A percentile compares a stretch with the other conserved stretches of the same genome.
These are phyloP conservation scores for Yarrowia divulgata DNA, from an alignment of 805 yeast species.

Conservation along the genomic window DNA sequence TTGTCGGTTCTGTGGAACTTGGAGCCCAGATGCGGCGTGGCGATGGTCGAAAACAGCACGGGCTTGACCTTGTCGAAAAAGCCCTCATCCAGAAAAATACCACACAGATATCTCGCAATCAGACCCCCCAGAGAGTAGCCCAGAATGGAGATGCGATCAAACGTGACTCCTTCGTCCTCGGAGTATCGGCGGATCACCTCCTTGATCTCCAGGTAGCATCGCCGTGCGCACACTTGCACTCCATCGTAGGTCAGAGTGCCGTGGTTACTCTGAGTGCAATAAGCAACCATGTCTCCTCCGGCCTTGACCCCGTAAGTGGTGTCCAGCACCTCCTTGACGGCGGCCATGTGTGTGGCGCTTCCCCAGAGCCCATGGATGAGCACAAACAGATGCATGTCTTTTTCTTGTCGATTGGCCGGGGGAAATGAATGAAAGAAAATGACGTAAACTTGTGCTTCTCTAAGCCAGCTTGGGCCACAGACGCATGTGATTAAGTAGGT, in stretches of 20 bases:
- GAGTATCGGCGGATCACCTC: conserved; percentile 51
- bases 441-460: conserved; percentile 5
- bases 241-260: conserved; percentile 88
- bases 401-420: not conserved
- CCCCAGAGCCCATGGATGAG: conserved; percentile 84
- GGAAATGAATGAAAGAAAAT: conserved; percentile 1
- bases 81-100: conserved; percentile 61
- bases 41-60: conserved; percentile 68
- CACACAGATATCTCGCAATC: conserved; percentile 77
- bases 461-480: conserved; percentile 34
- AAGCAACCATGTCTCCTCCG: conserved; percentile 49
- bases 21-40: conserved; percentile 78
- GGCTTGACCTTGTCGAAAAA: conserved; percentile 69
- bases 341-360: conserved; percentile 62
- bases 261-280: conserved; percentile 65
- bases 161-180: conserved; percentile 51
- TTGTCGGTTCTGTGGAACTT: conserved; percentile 55
- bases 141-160: conserved; percentile 70
- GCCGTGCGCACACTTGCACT: conserved; percentile 60
- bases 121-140: conserved; percentile 95
- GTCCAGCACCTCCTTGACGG: conserved; percentile 56
- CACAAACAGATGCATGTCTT: conserved; percentile 65
- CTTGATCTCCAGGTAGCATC: conserved; percentile 52
- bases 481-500: conserved; percentile 34
- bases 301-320: conserved; percentile 44